Evolutionary conservation across 2,329 filamentous ascomycete species (phyloP).

Genomic region (Xylaria sp.): DNA sequence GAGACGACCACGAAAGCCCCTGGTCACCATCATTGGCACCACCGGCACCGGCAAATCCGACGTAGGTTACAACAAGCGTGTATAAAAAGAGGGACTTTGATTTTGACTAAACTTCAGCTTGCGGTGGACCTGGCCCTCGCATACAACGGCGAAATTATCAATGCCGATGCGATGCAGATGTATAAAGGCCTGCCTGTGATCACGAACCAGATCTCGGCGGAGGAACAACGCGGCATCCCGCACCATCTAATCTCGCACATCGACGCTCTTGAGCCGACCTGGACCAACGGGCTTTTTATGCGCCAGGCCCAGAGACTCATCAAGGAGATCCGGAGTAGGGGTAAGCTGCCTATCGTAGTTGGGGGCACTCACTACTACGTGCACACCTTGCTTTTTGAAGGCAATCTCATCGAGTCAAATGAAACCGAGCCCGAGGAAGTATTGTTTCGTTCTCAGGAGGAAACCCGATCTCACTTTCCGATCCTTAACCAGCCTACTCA

Average conservation of each 20-base stretch:
- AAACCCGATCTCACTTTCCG: conserved; percentile 65
- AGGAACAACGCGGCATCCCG: conserved; percentile 81
- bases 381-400: conserved; percentile 85
- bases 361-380: conserved; percentile 97
- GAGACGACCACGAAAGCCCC: conserved; percentile 62
- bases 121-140: conserved; percentile 86
- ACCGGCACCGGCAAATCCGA: conserved; percentile 81
- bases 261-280: conserved; percentile 78
- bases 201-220: conserved; percentile 86
- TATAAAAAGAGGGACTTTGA: background rate
- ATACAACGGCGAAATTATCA: conserved; percentile 94
- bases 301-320: conserved; percentile 76
- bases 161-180: conserved; percentile 98
- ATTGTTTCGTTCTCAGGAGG: conserved; percentile 48
- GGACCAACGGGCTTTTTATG: conserved; percentile 84
- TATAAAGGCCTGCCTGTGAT: conserved; percentile 92
- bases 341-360: conserved; percentile 87
- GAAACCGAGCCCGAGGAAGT: conserved; percentile 52
- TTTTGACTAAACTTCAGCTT: conserved; percentile 65
- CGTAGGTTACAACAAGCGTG: conserved; percentile 46
- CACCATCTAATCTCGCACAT: conserved; percentile 91
- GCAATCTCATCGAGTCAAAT: conserved; percentile 66
- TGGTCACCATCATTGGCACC: conserved; percentile 86
- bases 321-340: conserved; percentile 79
- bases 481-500: conserved; percentile 79